Conservation (phyloP, 495 filamentous ascomycete genomes). For the Penicillium macrosclerotiorum region DNA sequence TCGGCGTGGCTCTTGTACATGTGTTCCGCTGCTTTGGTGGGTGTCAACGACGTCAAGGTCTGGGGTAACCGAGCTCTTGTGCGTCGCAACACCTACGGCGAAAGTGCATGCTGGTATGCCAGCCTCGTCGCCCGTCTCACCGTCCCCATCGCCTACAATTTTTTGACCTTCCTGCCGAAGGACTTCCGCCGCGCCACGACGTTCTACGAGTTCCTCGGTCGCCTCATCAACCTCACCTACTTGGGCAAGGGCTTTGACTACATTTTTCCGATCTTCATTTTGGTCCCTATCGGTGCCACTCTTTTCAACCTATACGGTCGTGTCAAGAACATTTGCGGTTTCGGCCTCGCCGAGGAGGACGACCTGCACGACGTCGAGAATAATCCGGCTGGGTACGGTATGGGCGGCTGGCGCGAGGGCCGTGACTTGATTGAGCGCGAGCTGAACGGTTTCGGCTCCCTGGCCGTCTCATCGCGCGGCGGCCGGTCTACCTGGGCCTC, state of each 20-base stretch:
- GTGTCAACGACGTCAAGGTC: constrained; percentile 84
- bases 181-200: constrained; percentile 65
- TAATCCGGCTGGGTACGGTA: constrained; percentile 61
- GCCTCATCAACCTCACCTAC: constrained; percentile 78
- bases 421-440: constrained; percentile 92
- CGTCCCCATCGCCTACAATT: constrained; percentile 92
- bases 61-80: constrained; percentile 94
- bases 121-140: constrained; percentile 85
- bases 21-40: constrained; percentile 78
- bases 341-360: constrained; percentile 71
- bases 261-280: constrained; percentile 82
- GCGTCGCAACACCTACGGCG: constrained; percentile 81
- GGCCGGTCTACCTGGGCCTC: constrained; percentile 34
- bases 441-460: constrained; percentile 59
- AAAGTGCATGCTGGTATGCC: constrained; percentile 93
- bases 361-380: constrained; percentile 66
- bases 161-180: constrained; percentile 78
- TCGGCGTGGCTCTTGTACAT: constrained; percentile 92
- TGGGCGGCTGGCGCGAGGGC: constrained; percentile 90
- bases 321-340: constrained; percentile 73
- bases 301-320: constrained; percentile 84
- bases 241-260: constrained; percentile 82
- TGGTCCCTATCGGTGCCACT: constrained; percentile 78
- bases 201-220: constrained; percentile 84
- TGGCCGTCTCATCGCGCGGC: constrained; percentile 42